A percentile compares a stretch with the other conserved stretches of the same genome.
Conservation (phyloP, 352 stramenopile genomes). For the Phytopythium sindhum region DNA sequence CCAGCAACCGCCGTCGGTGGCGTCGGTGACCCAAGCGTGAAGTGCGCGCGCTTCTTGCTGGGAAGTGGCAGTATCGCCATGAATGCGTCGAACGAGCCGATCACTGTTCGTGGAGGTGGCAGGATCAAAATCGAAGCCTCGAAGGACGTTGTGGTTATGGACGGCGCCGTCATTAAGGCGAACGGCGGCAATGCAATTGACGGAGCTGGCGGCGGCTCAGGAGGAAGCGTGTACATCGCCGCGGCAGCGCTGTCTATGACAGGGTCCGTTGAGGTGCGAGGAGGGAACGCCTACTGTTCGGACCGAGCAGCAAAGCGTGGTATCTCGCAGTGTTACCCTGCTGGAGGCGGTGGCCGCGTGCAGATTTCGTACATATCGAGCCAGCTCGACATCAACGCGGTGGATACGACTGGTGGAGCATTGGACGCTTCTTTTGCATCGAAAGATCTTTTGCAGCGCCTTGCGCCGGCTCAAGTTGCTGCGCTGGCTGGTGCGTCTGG, state of each 20-base stretch:
- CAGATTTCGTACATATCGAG: slow-evolving; percentile 70
- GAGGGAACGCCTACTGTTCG: slow-evolving; percentile 48
- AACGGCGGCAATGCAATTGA: slow-evolving; percentile 42
- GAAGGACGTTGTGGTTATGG: slow-evolving; percentile 68
- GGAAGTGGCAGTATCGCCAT: slow-evolving; percentile 38
- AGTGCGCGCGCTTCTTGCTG: slow-evolving; percentile 38
- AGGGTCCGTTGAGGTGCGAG: slow-evolving; percentile 39
- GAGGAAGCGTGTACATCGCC: slow-evolving; percentile 49
- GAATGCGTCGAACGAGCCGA: not conserved
- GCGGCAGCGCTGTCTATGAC: slow-evolving; percentile 46
- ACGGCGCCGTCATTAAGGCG: slow-evolving; percentile 37
- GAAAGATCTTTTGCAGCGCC: slow-evolving; percentile 23
- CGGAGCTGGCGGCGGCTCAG: slow-evolving; percentile 42
- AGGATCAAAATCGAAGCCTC: slow-evolving; percentile 64
- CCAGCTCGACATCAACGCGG: slow-evolving; percentile 44
- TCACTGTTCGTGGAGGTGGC: slow-evolving; percentile 36
- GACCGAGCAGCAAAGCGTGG: slow-evolving; percentile 18
- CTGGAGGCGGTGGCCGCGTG: slow-evolving; percentile 58
- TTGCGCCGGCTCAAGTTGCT: slow-evolving; percentile 35
- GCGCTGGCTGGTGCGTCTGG: slow-evolving; percentile 49
- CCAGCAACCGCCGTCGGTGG: slow-evolving; percentile 7
- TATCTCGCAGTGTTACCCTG: slow-evolving; percentile 45
- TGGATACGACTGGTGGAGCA: slow-evolving; percentile 53
- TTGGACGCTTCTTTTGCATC: slow-evolving; percentile 18
- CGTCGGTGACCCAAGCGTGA: slow-evolving; percentile 18